Evolutionary conservation across 2,329 filamentous ascomycete species (phyloP), one percentile per base, ranked within the genome.

Genomic region (Nigrospora sphaerica): DNA sequence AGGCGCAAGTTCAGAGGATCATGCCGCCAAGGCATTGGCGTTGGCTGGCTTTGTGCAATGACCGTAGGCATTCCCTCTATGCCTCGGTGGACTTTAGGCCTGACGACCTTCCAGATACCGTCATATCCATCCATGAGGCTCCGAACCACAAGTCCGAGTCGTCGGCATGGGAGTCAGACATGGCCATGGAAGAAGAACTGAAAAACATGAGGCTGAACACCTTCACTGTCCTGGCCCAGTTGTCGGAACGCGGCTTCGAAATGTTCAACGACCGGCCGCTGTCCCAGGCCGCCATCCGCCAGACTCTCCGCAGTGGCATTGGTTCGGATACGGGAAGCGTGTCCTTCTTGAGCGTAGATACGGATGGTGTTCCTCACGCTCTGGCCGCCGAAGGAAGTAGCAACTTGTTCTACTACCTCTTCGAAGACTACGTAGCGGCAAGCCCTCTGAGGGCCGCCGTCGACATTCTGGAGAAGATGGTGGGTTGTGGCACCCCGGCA

Each of bases 41-140:
- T 17, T 90, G 85, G 86, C 70, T 88, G 6, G 66, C 86, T 4
- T 62, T 88, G 10, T 86, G 80, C 52, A 72, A 81, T 53, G 83
- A 88, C 57, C 72, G 77, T 77, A 68, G 9, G 69, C 55, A 28
- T 31, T 12, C 10, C n/a, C 6, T 16, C 17, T 4, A 16, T 46
- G 3, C 6, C 13, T 18, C 43, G 10, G 13, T 31, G n/a, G 48
- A 57, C 23, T 6, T 10, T 10, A 9, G 23, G 12, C 33, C 47
- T 61, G 42, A 59, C 44, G 4, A 3, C 18, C 9, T 6, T 10
- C 6, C 44, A 79, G 81, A 79, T 52, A 88, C 85, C 0, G 75
- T 88, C 34, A 75, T 89, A 45, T 83, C 83, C 0, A 78, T 89
- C 36, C 79, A 86, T 47, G 85, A 88, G 58, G 67, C 72, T 9